Evolutionary conservation across 805 yeast species (phyloP), one percentile per base, ranked within the genome.

Genomic region (Myxozyma vanderwaltii): DNA sequence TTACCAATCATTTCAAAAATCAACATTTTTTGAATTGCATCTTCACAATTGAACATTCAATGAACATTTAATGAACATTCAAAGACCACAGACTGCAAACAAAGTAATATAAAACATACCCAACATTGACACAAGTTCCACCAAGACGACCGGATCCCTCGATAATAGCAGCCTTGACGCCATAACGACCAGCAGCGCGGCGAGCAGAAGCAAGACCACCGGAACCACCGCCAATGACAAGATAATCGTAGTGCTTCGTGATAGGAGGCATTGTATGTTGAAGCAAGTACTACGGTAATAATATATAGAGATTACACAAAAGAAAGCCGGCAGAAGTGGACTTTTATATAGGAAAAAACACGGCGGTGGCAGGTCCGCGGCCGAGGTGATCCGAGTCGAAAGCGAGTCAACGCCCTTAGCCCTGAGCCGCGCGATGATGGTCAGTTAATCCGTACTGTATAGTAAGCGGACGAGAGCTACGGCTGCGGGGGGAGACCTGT

Each of bases 171-270:
- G 94, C 86, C 67, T 90, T 89, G 26, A 95, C 96, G 26, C 99
- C 99, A 68, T 91, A 84, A 33, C 84, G 81, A 29, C 70, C 65
- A 38, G 98, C 97, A 12, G 99, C 98, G 69, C 98, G 84, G 75
- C 99, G 85, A 15, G 97, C 95, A 21, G 95, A 86, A n/a, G 99
- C 97, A 46, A 94, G 97, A 67, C 99, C 99, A 48, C 98, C 99
- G 38, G 97, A 90, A 13, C 99, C 99, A 59, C 99, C 99, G 53
- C 99, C 99, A 66, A 94, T 94, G 59, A 94, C 99, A 52, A 94
- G 78, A 72, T 89, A 92, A 70, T 94, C 91, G 79, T 85, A 94
- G 72, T 89, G 92, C 41, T 68, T 78, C 38, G 71, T 63, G 46
- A 78, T 68, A 29, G 86, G 63, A 41, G 63, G 55, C 63, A 60